Percentiles rank a stretch among this genome's conserved stretches.
Evolutionary conservation across 257 asterid species (phyloP).

Genomic region (Solanum dulcamara): DNA sequence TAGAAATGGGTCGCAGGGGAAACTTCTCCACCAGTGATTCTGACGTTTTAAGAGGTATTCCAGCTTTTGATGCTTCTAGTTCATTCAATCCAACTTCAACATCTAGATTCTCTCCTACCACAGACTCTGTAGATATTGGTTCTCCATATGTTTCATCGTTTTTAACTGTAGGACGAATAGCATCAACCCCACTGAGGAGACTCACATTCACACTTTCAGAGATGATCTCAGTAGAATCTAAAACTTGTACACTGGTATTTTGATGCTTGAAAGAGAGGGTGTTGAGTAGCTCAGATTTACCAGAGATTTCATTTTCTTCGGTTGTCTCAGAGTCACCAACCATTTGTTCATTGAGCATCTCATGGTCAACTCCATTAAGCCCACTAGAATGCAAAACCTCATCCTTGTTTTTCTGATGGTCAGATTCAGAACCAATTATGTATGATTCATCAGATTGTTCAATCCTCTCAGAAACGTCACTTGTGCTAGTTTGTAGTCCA

Average conservation of each 20-base stretch:
- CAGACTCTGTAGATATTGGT: not conserved
- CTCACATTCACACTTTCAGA: constrained; percentile 9
- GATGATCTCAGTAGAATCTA: not conserved
- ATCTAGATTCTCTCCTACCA: constrained; percentile 8
- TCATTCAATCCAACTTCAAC: not conserved
- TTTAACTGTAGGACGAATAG: constrained; percentile 2
- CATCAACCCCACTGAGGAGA: constrained; percentile 1
- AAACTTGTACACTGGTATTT: constrained; percentile 2
- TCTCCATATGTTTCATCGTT: constrained; percentile 9
- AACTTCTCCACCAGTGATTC: constrained; percentile 61
- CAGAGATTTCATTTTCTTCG: constrained; percentile 1
- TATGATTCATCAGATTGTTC: constrained; percentile 10
- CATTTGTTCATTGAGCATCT: constrained; percentile 12
- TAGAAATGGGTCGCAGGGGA: constrained; percentile 47
- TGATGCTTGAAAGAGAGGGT: not conserved
- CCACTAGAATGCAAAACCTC: constrained; percentile 1
- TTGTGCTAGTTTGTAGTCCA: not conserved
- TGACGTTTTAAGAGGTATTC: not conserved
- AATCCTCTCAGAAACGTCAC: not conserved
- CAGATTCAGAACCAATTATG: constrained; percentile 6
- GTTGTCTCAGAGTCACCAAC: constrained; percentile 12
- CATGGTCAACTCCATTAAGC: not conserved
- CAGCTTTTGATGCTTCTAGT: constrained; percentile 3
- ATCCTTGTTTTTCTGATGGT: constrained; percentile 11
- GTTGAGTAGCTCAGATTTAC: not conserved